Percentiles rank a stretch among this genome's conserved stretches.
Conservation (phyloP, 106 monocot species). For the Acorus gramineus region DNA sequence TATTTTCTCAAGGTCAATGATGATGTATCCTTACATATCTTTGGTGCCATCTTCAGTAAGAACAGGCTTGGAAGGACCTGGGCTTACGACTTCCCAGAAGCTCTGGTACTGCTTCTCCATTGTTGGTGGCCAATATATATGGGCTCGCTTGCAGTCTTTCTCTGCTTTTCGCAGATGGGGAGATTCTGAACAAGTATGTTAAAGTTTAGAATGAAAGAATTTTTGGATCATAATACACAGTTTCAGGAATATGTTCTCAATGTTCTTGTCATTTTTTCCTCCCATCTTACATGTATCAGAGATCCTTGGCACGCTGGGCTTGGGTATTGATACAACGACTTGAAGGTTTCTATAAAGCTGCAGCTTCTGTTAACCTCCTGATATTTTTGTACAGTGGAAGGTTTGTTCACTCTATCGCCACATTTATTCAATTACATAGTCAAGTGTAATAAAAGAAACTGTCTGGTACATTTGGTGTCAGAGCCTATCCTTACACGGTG, state of each 20-base stretch:
- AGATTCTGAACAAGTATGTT: conserved; percentile 72
- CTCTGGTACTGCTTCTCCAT: conserved; percentile 77
- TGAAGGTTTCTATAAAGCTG: conserved; percentile 82
- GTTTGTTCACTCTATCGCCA: conserved; percentile 16
- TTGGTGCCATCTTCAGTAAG: conserved; percentile 48
- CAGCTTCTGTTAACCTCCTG: conserved; percentile 58
- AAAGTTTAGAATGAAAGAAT: no score
- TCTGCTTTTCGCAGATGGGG: conserved; percentile 98
- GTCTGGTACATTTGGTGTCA: no score
- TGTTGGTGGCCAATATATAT: conserved; percentile 87
- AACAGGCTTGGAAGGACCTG: conserved; percentile 95
- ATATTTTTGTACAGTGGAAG: conserved; percentile 88
- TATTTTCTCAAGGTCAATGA: no score
- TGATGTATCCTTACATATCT: neutral
- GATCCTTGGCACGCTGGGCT: conserved; percentile 47
- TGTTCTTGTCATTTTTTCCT: neutral
- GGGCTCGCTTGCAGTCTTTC: conserved; percentile 88
- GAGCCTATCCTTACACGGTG: no score
- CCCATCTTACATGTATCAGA: conserved; percentile 24
- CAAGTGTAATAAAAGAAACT: no score
- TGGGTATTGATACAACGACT: conserved; percentile 67
- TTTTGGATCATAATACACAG: no score
- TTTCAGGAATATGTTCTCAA: neutral
- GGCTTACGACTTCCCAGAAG: conserved; percentile 88
- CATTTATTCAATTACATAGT: no score